Percentiles rank a stretch among this genome's conserved stretches.
Evolutionary conservation across 306 rosid genomes (phyloP).

Genomic region (Medicago arabica): DNA sequence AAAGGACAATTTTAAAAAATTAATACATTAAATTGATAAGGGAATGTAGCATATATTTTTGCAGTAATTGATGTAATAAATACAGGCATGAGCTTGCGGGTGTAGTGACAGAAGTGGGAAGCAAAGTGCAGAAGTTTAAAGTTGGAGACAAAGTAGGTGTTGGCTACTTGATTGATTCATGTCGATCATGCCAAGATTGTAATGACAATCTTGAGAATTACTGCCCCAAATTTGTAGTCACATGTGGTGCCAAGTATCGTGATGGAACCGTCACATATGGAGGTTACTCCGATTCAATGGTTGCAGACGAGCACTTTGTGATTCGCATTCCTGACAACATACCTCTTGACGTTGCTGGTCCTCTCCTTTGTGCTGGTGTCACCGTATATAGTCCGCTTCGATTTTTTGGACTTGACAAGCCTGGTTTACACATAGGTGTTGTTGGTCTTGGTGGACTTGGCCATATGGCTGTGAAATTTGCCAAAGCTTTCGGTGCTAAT

Average conservation of each 20-base stretch:
- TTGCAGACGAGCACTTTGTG: slow-evolving; percentile 51
- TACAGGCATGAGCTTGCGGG: slow-evolving; percentile 57
- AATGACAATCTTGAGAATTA: slow-evolving; percentile 48
- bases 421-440: slow-evolving; percentile 54
- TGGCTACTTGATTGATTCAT: slow-evolving; percentile 55
- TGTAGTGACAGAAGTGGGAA: slow-evolving; percentile 40
- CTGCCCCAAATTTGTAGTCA: slow-evolving; percentile 46
- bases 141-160: slow-evolving; percentile 70
- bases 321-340: slow-evolving; percentile 50
- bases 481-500: slow-evolving; percentile 61
- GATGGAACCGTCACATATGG: slow-evolving; percentile 60
- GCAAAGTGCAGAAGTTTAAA: slow-evolving; percentile 52
- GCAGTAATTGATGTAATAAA: neutral
- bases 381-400: slow-evolving; percentile 62
- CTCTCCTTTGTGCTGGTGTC: slow-evolving; percentile 68
- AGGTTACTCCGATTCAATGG: slow-evolving; percentile 61
- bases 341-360: slow-evolving; percentile 60
- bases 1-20: too few species aligned
- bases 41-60: neutral
- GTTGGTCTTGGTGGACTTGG: slow-evolving; percentile 71
- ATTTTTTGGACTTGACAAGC: slow-evolving; percentile 51
- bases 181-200: slow-evolving; percentile 54
- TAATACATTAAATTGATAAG: neutral
- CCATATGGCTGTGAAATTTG: slow-evolving; percentile 63
- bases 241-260: slow-evolving; percentile 31